phyloP scores from a whole-genome alignment of 2,329 filamentous ascomycete species.

The Lachnellula arida region DNA sequence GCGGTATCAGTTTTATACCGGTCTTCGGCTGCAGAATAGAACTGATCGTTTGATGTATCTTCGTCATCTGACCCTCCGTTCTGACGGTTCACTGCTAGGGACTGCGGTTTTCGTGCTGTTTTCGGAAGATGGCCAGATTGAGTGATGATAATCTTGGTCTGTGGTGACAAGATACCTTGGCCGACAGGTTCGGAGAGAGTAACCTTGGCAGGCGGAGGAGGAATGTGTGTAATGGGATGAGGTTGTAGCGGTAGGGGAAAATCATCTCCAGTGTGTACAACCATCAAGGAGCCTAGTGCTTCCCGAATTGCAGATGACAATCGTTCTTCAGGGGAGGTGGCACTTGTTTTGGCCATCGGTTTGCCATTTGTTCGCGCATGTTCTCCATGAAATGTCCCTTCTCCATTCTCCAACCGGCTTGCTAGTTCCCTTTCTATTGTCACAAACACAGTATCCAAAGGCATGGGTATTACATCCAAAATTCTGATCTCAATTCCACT shows the following conservation, averaged over 20 bases:
- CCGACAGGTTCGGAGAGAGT: constrained; percentile 91
- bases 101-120: constrained; percentile 42
- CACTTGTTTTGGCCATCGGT: constrained; percentile 30
- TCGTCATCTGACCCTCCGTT: constrained; percentile 64
- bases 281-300: constrained; percentile 64
- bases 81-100: constrained; percentile 46
- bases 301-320: constrained; percentile 65
- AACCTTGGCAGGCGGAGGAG: constrained; percentile 80
- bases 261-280: constrained; percentile 81
- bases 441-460: constrained; percentile 81
- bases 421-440: constrained; percentile 77
- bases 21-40: constrained; percentile 89
- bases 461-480: constrained; percentile 73
- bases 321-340: constrained; percentile 47
- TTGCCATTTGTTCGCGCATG: constrained; percentile 44
- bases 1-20: constrained; percentile 53
- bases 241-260: constrained; percentile 72
- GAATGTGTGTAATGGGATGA: constrained; percentile 81
- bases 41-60: constrained; percentile 83
- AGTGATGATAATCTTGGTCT: constrained; percentile 79
- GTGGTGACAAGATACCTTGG: constrained; percentile 73
- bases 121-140: constrained; percentile 54
- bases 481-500: constrained; percentile 79
- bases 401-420: constrained; percentile 73
- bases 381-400: constrained; percentile 73